These are phyloP conservation scores for Talaromyces sp. DNA, from an alignment of 2,329 filamentous ascomycete species.

Conservation along the genomic window DNA sequence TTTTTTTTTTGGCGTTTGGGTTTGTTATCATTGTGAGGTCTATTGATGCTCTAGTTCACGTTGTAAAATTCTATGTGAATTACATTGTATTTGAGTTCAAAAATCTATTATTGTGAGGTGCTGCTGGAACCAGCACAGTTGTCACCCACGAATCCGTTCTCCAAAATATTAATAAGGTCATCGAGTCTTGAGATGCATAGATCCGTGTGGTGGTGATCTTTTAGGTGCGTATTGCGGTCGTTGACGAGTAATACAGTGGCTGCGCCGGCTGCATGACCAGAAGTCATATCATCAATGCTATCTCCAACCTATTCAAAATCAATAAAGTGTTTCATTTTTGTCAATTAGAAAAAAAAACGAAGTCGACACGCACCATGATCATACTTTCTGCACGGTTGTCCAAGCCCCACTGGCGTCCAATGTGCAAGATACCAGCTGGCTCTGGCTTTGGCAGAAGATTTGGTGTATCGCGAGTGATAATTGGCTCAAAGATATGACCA, in stretches of 20 bases:
- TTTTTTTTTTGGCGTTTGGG: not conserved
- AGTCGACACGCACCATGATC: constrained; percentile 28
- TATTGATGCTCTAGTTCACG: not conserved
- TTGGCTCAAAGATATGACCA: constrained; percentile 63
- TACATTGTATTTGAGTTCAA: not conserved
- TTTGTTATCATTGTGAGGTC: not conserved
- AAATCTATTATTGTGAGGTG: not conserved
- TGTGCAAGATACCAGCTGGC: constrained; percentile 82
- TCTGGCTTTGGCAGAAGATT: constrained; percentile 67
- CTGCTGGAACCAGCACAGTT: constrained; percentile 9
- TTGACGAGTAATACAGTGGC: constrained; percentile 86
- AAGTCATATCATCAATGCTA: constrained; percentile 88
- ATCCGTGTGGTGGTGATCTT: constrained; percentile 70
- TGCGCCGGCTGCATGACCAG: constrained; percentile 75
- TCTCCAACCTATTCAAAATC: constrained; percentile 52
- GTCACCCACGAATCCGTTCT: constrained; percentile 64
- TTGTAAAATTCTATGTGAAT: not conserved
- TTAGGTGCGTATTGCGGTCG: constrained; percentile 68
- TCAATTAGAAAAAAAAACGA: too few species aligned
- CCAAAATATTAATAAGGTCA: constrained; percentile 69
- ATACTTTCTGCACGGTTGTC: constrained; percentile 38
- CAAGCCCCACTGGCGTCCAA: constrained; percentile 71
- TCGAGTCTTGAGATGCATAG: constrained; percentile 66
- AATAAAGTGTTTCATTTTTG: not conserved
- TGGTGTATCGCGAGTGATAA: constrained; percentile 78